These are phyloP conservation scores for Euclidium syriacum DNA, from an alignment of 345 rosid species.

Conservation along the genomic window DNA sequence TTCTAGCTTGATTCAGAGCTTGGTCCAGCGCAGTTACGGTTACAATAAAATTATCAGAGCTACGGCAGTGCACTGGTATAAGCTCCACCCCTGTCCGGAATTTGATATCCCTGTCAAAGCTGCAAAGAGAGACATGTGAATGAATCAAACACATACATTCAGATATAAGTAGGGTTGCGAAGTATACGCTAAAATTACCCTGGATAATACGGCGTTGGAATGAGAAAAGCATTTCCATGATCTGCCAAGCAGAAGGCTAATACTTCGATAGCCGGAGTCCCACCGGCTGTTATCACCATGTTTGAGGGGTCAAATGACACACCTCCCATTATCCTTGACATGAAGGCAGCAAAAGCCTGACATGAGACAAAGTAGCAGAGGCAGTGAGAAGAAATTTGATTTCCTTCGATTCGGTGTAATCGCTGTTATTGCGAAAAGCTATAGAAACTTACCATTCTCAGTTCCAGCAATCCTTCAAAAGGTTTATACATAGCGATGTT, in stretches of 20 bases:
- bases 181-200: conserved; percentile 45
- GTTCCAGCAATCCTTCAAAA: conserved; percentile 55
- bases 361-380: neutral
- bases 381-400: neutral
- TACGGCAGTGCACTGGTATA: conserved; percentile 85
- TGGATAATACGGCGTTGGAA: conserved; percentile 88
- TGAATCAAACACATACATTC: neutral
- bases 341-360: conserved; percentile 84
- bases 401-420: neutral
- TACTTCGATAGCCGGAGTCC: conserved; percentile 84
- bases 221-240: conserved; percentile 79
- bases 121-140: conserved; percentile 30
- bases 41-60: conserved; percentile 59
- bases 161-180: neutral
- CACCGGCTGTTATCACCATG: conserved; percentile 73
- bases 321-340: conserved; percentile 58
- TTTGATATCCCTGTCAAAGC: conserved; percentile 79
- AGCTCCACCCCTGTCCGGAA: conserved; percentile 83
- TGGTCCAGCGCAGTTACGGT: conserved; percentile 71
- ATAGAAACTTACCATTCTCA: conserved; percentile 63
- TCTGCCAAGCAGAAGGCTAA: conserved; percentile 86
- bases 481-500: conserved; percentile 73
- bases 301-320: conserved; percentile 66
- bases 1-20: conserved; percentile 79
- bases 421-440: too few species aligned